phyloP scores from a whole-genome alignment of 164 flowering plant genomes.

The Akebia trifoliata region DNA sequence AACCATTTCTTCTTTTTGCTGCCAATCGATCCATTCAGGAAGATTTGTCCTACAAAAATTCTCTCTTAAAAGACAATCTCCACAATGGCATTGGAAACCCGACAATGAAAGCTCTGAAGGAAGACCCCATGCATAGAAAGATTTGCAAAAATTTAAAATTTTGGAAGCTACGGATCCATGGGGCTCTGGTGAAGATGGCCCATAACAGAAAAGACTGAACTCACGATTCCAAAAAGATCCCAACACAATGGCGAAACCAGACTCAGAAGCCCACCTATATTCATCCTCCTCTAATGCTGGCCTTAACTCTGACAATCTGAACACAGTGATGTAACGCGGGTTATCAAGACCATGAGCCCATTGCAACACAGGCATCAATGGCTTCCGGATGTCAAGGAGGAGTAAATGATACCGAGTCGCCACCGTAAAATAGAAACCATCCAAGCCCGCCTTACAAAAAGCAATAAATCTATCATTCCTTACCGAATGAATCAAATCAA shows the following conservation, averaged over 20 bases:
- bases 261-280: constrained; percentile 40
- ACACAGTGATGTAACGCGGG: constrained; percentile 45
- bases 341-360: constrained; percentile 63
- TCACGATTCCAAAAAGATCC: constrained; percentile 77
- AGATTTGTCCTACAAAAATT: constrained; percentile 39
- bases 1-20: constrained; percentile 46
- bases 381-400: constrained; percentile 66
- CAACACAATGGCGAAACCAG: constrained; percentile 54
- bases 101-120: constrained; percentile 52
- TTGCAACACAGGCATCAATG: constrained; percentile 54
- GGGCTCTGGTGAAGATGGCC: constrained; percentile 35
- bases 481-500: constrained; percentile 13
- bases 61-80: constrained; percentile 52
- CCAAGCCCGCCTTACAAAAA: constrained; percentile 44
- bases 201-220: constrained; percentile 67
- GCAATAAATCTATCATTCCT: constrained; percentile 45
- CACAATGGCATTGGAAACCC: constrained; percentile 42
- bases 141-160: constrained; percentile 23
- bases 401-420: constrained; percentile 43
- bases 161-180: constrained; percentile 26
- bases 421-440: constrained; percentile 44
- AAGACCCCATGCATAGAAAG: constrained; percentile 70
- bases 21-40: constrained; percentile 60
- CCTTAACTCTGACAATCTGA: constrained; percentile 56
- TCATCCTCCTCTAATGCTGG: constrained; percentile 23